These are phyloP conservation scores for Calonectria crousiana DNA, from an alignment of 2,329 filamentous ascomycete species.

Conservation along the genomic window DNA sequence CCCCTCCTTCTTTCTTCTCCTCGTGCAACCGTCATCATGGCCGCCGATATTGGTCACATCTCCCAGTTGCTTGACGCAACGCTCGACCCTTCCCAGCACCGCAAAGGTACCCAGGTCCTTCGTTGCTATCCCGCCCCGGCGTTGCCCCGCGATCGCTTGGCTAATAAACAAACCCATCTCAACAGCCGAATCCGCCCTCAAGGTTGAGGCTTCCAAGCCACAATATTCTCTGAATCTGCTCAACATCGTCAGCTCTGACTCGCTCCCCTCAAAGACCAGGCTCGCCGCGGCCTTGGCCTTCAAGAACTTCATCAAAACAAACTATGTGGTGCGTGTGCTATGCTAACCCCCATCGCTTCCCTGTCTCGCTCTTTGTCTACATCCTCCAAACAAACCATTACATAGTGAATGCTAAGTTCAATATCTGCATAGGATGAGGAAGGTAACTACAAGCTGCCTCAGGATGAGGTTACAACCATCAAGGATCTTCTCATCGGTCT, in stretches of 20 bases:
- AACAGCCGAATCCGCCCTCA: slow-evolving; percentile 84
- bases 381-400: slow-evolving; percentile 23
- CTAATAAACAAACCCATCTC: slow-evolving; percentile 51
- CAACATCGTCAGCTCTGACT: slow-evolving; percentile 85
- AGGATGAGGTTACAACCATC: slow-evolving; percentile 87
- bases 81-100: slow-evolving; percentile 87
- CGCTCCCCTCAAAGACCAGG: slow-evolving; percentile 81
- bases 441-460: slow-evolving; percentile 89
- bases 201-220: slow-evolving; percentile 83
- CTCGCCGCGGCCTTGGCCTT: slow-evolving; percentile 93
- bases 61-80: slow-evolving; percentile 91
- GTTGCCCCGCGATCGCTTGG: slow-evolving; percentile 47
- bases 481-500: slow-evolving; percentile 95
- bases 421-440: slow-evolving; percentile 78
- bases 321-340: slow-evolving; percentile 78
- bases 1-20: slow-evolving; percentile 30
- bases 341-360: not conserved
- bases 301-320: slow-evolving; percentile 97
- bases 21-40: slow-evolving; percentile 59
- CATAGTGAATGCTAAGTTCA: slow-evolving; percentile 32
- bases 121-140: slow-evolving; percentile 39
- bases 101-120: slow-evolving; percentile 76
- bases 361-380: slow-evolving; percentile 6
- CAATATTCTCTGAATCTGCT: slow-evolving; percentile 91
- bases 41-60: slow-evolving; percentile 70